Evolutionary conservation across 805 yeast genomes (phyloP).

Genomic region (Lipomyces starkeyi): DNA sequence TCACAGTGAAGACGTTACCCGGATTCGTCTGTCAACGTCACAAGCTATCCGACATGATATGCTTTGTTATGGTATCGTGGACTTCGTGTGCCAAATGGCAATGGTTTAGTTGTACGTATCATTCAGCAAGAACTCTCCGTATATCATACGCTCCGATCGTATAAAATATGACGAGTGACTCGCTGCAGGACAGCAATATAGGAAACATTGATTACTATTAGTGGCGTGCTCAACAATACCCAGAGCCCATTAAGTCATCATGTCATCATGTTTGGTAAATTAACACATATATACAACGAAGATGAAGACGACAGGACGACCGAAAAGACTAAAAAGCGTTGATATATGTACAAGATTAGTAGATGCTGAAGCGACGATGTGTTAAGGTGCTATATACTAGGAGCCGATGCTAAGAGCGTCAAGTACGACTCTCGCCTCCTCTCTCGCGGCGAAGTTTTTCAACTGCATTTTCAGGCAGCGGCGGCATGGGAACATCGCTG

Average conservation of each 20-base stretch:
- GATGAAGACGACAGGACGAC: not conserved
- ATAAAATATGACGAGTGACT: not conserved
- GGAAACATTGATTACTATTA: not conserved
- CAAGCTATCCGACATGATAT: too few species aligned
- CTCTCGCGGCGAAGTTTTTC: constrained; percentile 59
- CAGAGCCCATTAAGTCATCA: not conserved
- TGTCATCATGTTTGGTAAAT: not conserved
- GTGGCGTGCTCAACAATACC: not conserved
- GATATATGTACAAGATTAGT: not conserved
- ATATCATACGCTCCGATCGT: not conserved
- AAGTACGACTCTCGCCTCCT: not conserved
- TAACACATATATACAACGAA: not conserved
- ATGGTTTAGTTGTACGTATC: not conserved
- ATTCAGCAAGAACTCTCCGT: too few species aligned
- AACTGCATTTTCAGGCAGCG: constrained; percentile 79
- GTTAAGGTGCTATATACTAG: not conserved
- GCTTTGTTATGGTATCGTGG: not conserved
- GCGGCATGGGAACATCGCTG: constrained; percentile 92
- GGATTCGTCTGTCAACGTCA: too few species aligned
- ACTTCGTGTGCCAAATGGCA: not conserved
- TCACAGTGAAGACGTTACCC: too few species aligned
- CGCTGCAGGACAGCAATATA: not conserved
- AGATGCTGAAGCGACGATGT: not conserved
- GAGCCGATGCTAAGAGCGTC: not conserved
- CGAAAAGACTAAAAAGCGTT: not conserved